Percentiles rank a stretch among this genome's conserved stretches.
Evolutionary conservation across 2,329 filamentous ascomycete genomes (phyloP).

Genomic region (Aspergillus neotritici): DNA sequence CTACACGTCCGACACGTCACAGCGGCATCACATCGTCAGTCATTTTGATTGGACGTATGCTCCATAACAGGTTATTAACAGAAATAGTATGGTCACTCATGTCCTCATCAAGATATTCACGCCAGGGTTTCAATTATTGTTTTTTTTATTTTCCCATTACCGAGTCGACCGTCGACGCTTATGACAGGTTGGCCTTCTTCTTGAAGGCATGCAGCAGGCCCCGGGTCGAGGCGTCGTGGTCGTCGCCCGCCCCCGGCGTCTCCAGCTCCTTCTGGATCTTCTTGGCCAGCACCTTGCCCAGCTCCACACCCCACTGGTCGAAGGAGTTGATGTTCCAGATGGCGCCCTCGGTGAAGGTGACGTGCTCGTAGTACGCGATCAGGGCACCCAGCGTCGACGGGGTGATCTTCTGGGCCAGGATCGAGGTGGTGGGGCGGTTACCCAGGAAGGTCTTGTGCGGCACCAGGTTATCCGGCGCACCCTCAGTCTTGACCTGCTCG

Average conservation of each 20-base stretch:
- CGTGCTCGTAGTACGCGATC: conserved; percentile 98
- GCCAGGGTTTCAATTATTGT: conserved; percentile 8
- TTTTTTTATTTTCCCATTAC: not conserved
- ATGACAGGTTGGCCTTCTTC: conserved; percentile 56
- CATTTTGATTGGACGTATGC: too few relatives aligned
- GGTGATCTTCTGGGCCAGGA: conserved; percentile 88
- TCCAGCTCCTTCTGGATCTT: conserved; percentile 84
- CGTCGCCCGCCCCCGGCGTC: conserved; percentile 58
- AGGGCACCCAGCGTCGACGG: conserved; percentile 87
- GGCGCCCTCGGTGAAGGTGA: conserved; percentile 95
- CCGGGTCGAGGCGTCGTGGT: conserved; percentile 82
- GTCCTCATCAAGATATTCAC: conserved; percentile 16
- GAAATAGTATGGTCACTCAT: conserved; percentile 15
- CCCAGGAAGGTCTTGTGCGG: conserved; percentile 99
- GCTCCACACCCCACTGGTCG: conserved; percentile 98
- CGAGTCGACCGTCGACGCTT: conserved; percentile 6
- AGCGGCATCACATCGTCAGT: not conserved
- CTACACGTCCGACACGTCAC: too few relatives aligned
- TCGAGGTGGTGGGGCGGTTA: conserved; percentile 93
- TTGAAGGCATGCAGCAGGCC: conserved; percentile 91
- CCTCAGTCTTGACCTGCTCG: conserved; percentile 45
- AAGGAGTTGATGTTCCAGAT: conserved; percentile 99
- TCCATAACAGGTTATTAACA: conserved; percentile 3
- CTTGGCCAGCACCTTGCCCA: conserved; percentile 94
- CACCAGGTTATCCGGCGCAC: conserved; percentile 54